Evolutionary conservation across 106 monocot species (phyloP), one percentile per base, ranked within the genome.

Genomic region (Dendrobium officinale): DNA sequence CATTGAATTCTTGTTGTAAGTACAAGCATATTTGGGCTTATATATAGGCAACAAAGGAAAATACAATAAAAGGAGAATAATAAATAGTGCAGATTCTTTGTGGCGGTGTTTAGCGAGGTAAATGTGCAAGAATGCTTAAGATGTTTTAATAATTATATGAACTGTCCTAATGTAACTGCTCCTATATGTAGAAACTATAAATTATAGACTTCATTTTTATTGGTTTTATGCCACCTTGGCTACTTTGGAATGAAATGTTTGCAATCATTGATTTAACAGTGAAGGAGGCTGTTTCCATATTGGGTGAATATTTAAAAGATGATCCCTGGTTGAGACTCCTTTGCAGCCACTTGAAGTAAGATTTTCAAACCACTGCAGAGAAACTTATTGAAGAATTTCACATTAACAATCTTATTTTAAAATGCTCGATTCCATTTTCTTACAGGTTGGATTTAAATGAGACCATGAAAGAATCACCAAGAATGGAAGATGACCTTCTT

Each of bases 261-360:
- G 33, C 70, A 70, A 70, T 70, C 13, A 33, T 37, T 74, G 74
- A 74, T 74, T 74, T 74, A 76, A 37, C 85, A 98, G 97, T 91
- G 73, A 89, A 86, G 82, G 94, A 92, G 42, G 80, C 75, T 76
- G 78, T 98, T 43, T 83, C 87, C 64, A 81, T 98, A 61, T 82
- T 98, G 82, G 84, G 92, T 10, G 97, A 98, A 81, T 98, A 98
- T 47, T 43, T 98, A 79, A 85, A 87, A 22, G 92, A 90, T 77
- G 92, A 93, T 2, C 89, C 89, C 20, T 97, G 92, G 92, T 80
- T 97, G 77, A 89, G 41, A 70, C 70, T 85, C 42, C 83, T 97
- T 13, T 91, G 94, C 87, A 80, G n/a, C 67, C 87, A 92, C 73
- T 78, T 94, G 20, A 55, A 88, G 97, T 96, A 86, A 89, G 86